Conservation (phyloP, 2,329 filamentous ascomycete genomes). For the Talaromyces funiculosus region DNA sequence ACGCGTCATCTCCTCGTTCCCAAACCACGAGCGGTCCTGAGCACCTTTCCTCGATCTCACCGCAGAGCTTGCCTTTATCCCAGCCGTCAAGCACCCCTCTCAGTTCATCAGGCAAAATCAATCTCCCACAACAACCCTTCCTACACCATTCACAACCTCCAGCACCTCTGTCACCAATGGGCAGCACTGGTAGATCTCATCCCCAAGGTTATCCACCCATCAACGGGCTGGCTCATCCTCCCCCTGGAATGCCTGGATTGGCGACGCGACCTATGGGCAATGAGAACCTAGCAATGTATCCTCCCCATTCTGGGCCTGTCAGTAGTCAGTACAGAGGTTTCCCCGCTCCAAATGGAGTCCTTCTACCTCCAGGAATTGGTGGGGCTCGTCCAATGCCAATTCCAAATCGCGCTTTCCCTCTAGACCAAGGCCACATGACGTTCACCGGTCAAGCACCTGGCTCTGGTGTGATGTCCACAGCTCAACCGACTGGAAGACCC, state of each 20-base stretch:
- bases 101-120: slow-evolving; percentile 56
- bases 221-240: slow-evolving; percentile 50
- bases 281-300: slow-evolving; percentile 50
- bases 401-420: slow-evolving; percentile 48
- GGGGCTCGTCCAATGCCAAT: slow-evolving; percentile 50
- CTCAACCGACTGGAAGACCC: slow-evolving; percentile 20
- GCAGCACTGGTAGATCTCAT: slow-evolving; percentile 54
- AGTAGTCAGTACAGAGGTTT: slow-evolving; percentile 53
- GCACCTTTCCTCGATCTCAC: slow-evolving; percentile 59
- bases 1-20: slow-evolving; percentile 59
- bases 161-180: slow-evolving; percentile 61
- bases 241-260: slow-evolving; percentile 50
- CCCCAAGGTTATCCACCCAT: slow-evolving; percentile 46
- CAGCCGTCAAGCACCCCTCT: slow-evolving; percentile 62
- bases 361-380: slow-evolving; percentile 53
- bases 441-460: slow-evolving; percentile 40
- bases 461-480: slow-evolving; percentile 17
- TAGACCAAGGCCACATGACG: slow-evolving; percentile 24
- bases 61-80: slow-evolving; percentile 56
- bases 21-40: slow-evolving; percentile 41
- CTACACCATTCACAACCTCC: slow-evolving; percentile 55
- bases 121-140: slow-evolving; percentile 47
- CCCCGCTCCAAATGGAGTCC: slow-evolving; percentile 45
- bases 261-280: slow-evolving; percentile 49
- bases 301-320: slow-evolving; percentile 47